These are phyloP conservation scores for Botrytis sinoallii DNA, from an alignment of 2,329 filamentous ascomycete genomes.

Conservation along the genomic window DNA sequence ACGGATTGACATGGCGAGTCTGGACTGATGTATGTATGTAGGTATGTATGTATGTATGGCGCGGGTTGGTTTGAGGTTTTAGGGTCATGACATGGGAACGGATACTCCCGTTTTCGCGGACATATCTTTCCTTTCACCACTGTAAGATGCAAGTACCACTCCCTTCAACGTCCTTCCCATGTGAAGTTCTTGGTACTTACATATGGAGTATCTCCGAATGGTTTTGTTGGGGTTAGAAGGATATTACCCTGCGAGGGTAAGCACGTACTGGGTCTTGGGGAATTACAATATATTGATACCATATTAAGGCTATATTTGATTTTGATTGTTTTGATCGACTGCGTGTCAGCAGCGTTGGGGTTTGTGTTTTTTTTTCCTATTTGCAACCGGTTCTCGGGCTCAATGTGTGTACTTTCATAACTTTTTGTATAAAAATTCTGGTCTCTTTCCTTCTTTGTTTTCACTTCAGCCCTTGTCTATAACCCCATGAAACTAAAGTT, in stretches of 20 bases:
- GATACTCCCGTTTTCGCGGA: slow-evolving; percentile 31
- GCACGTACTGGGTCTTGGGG: not conserved
- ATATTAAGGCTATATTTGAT: slow-evolving; percentile 12
- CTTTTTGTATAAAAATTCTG: not conserved
- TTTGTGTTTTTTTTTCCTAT: not conserved
- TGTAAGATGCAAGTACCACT: slow-evolving; percentile 17
- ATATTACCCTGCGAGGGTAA: slow-evolving; percentile 7
- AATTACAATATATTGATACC: slow-evolving; percentile 18
- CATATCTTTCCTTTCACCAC: slow-evolving; percentile 6
- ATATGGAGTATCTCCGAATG: not conserved
- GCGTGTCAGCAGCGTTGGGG: slow-evolving; percentile 7
- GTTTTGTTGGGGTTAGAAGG: not conserved
- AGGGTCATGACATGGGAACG: slow-evolving; percentile 21
- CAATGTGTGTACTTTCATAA: not conserved
- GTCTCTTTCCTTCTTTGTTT: not conserved
- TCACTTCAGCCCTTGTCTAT: not conserved
- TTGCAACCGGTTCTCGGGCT: slow-evolving; percentile 6
- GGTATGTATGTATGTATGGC: not conserved
- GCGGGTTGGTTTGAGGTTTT: slow-evolving; percentile 11
- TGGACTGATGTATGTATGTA: slow-evolving; percentile 13
- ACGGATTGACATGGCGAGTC: slow-evolving; percentile 18
- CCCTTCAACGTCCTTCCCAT: slow-evolving; percentile 15
- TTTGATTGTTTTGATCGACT: slow-evolving; percentile 9
- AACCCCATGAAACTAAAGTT: not conserved
- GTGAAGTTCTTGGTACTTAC: slow-evolving; percentile 11